Conservation (phyloP, 345 rosid genomes). For the Corymbia maculata region DNA sequence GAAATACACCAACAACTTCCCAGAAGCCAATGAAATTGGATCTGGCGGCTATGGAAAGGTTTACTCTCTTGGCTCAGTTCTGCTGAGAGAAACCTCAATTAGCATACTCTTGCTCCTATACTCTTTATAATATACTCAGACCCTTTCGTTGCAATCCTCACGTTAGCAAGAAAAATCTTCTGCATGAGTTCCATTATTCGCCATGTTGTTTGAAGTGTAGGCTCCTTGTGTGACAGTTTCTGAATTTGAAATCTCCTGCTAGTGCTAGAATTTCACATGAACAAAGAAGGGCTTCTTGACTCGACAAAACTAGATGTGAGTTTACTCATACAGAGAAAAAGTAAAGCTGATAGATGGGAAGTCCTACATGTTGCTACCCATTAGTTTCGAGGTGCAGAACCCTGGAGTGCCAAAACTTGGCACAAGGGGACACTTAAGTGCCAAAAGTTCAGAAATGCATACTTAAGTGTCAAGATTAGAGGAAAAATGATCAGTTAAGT, state of each 20-base stretch:
- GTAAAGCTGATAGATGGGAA: neutral
- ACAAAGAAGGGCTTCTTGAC: neutral
- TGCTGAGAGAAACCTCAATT: neutral
- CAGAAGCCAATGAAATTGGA: constrained; percentile 59
- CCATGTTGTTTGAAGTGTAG: neutral
- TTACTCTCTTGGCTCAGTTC: neutral
- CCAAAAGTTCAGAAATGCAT: too few relatives aligned
- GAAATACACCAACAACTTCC: constrained; percentile 59
- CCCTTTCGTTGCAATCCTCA: neutral
- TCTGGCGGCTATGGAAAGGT: constrained; percentile 97
- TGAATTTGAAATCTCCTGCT: neutral
- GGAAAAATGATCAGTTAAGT: too few relatives aligned
- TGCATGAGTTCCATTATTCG: neutral
- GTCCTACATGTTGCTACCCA: neutral
- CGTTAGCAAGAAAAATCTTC: neutral
- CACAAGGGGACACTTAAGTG: too few relatives aligned
- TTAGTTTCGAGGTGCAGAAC: too few relatives aligned
- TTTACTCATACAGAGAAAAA: neutral
- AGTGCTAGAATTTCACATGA: neutral
- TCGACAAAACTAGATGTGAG: neutral
- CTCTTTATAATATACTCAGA: neutral
- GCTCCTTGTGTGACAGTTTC: neutral
- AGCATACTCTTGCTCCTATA: neutral
- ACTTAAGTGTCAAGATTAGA: too few relatives aligned
- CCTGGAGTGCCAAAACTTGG: too few relatives aligned